Conservation (phyloP, 2,329 filamentous ascomycete genomes). For the Massarina eburnea region DNA sequence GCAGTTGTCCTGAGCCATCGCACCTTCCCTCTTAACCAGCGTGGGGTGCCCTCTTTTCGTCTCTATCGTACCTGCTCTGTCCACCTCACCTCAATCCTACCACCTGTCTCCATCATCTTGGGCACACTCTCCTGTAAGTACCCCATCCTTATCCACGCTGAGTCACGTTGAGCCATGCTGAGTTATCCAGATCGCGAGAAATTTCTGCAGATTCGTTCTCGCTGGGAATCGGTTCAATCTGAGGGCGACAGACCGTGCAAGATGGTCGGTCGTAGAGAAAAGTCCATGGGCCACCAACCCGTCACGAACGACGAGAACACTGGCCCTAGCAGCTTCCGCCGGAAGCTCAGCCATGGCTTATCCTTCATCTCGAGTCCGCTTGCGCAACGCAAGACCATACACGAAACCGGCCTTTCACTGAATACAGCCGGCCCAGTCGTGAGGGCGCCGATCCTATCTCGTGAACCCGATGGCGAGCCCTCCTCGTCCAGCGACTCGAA, state of each 20-base stretch:
- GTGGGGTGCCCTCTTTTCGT: not conserved
- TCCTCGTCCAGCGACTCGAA: constrained; percentile 10
- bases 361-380: constrained; percentile 36
- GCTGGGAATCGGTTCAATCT: constrained; percentile 32
- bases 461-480: constrained; percentile 9
- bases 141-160: constrained; percentile 7
- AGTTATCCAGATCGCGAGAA: constrained; percentile 34
- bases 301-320: constrained; percentile 11
- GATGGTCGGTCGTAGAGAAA: constrained; percentile 34
- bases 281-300: constrained; percentile 15
- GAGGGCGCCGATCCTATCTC: constrained; percentile 4
- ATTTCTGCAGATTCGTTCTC: constrained; percentile 37
- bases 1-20: not conserved
- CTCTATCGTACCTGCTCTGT: not conserved
- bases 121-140: constrained; percentile 3
- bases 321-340: constrained; percentile 29
- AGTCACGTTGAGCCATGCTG: constrained; percentile 33
- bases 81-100: not conserved
- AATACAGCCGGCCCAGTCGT: constrained; percentile 11
- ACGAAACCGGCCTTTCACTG: constrained; percentile 7
- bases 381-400: constrained; percentile 29
- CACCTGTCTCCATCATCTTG: not conserved
- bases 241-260: constrained; percentile 8
- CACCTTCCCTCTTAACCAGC: not conserved
- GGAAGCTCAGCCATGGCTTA: constrained; percentile 37